Conservation (phyloP, 2,329 filamentous ascomycete species). For the Penicillium brasilianum region DNA sequence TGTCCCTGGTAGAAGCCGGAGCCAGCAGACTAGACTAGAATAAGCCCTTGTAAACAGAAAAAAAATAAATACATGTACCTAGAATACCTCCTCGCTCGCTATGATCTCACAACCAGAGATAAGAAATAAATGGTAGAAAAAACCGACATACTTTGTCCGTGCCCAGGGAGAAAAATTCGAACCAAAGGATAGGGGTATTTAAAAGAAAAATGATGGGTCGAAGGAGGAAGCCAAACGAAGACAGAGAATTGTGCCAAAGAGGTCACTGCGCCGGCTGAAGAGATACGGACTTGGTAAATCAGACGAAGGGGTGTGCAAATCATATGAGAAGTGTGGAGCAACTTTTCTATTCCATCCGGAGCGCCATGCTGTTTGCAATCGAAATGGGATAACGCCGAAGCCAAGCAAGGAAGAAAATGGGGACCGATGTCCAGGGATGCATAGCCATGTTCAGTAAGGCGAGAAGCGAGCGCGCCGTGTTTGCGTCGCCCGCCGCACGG, state of each 20-base stretch:
- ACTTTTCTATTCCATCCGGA: constrained; percentile 24
- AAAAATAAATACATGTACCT: background rate
- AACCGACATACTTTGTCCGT: background rate
- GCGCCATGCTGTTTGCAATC: constrained; percentile 27
- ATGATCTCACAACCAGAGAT: background rate
- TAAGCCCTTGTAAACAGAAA: background rate
- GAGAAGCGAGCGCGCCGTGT: constrained; percentile 27
- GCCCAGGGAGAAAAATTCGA: background rate
- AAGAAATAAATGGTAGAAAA: background rate
- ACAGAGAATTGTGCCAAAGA: background rate
- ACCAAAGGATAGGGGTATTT: constrained; percentile 11
- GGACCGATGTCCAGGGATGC: background rate
- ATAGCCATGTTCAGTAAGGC: constrained; percentile 24
- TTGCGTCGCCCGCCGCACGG: constrained; percentile 28
- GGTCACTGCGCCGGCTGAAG: constrained; percentile 6
- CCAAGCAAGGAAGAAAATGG: constrained; percentile 4
- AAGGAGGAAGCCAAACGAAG: background rate
- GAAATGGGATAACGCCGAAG: constrained; percentile 12
- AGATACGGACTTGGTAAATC: background rate
- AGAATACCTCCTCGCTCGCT: background rate
- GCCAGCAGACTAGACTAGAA: constrained; percentile 2
- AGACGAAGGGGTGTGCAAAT: background rate
- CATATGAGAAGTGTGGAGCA: constrained; percentile 14
- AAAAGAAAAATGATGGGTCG: background rate
- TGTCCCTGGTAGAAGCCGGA: background rate